Evolutionary conservation across 169 alveolate species (phyloP).

Genomic region (Miamiensis avidus): DNA sequence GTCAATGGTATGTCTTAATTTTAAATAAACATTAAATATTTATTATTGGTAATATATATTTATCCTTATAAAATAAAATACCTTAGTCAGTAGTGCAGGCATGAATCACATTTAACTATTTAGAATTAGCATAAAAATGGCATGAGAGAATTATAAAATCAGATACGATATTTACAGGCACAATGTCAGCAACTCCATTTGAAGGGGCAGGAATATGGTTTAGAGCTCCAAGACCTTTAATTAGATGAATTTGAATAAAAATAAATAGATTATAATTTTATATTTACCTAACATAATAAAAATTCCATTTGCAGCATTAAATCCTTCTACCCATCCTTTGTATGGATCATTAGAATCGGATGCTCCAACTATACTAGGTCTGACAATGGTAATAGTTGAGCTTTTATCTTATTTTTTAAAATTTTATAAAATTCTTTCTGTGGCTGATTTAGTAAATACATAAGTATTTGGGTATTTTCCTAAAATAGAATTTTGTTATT

Average conservation of each 20-base stretch:
- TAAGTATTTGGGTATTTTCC: slow-evolving; percentile 1
- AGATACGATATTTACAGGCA: slow-evolving; percentile 83
- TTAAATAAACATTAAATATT: too few relatives aligned
- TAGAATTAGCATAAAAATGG: too few relatives aligned
- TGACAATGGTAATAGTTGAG: background rate
- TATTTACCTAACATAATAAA: background rate
- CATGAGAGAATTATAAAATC: slow-evolving; percentile 18
- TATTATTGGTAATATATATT: too few relatives aligned
- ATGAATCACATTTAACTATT: too few relatives aligned
- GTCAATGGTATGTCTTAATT: background rate
- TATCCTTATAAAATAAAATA: too few relatives aligned
- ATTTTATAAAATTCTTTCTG: background rate
- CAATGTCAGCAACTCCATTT: slow-evolving; percentile 65
- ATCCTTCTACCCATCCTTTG: slow-evolving; percentile 2
- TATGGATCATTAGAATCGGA: background rate
- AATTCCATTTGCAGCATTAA: background rate
- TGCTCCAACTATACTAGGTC: background rate
- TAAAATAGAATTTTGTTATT: background rate
- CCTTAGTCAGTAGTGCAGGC: too few relatives aligned
- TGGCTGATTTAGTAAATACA: background rate
- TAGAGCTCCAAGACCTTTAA: slow-evolving; percentile 75
- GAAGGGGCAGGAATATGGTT: slow-evolving; percentile 57
- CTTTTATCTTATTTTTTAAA: background rate
- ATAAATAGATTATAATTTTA: too few relatives aligned
- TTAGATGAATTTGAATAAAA: too few relatives aligned